Base-by-base conservation (phyloP, 768 basidiomycete genomes). In the Hericium erinaceus region DNA sequence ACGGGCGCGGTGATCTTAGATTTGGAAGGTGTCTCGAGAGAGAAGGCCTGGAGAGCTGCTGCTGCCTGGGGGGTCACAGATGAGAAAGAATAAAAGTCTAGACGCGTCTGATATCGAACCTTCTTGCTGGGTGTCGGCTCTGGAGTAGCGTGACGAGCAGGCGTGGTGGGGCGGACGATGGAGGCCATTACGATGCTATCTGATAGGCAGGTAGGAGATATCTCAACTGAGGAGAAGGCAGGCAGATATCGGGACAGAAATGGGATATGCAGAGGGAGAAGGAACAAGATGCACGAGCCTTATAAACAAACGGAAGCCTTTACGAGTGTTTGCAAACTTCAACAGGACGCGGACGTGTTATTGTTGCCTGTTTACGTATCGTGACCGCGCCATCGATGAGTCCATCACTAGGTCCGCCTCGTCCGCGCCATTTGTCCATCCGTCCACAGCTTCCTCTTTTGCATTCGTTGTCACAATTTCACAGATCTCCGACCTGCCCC, bases 111-210 rank as follows among this genome's bases (percentile, higher is more conserved):
- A 22, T 20, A 46, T 38, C 58, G 44, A 24, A 68, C 69, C 64
- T 68, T 70, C 66, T 75, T 75, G 56, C 72, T 70, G 10, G 74
- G 74, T 1, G 74, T 74, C n/a, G 64, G 64, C 33, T 61, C 61
- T 39, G 61, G 62, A 54, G 68, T 64, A 48, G 61, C 54, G 49
- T 55, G 56, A 37, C 57, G 61, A 48, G 62, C 54, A 46, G 65
- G 57, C 16, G 64, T 62, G 54, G 60, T 55, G 4, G 62, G 60
- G 10, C 60, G 53, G 7, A 60, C 26, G 54, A 62, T 44, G 24
- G 64, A 60, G 44, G 66, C 57, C 64, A 66, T 65, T 50, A 58
- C 9, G 33, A 10, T 22, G 49, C 46, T 26, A 49, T 48, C 41
- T 41, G 11, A 55, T 33, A 24, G 38, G 22, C 26, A 46, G 38